Evolutionary conservation across 1,284 basidiomycete genomes (phyloP), one percentile per base, ranked within the genome.

Genomic region (Xerocomus minutiporus): DNA sequence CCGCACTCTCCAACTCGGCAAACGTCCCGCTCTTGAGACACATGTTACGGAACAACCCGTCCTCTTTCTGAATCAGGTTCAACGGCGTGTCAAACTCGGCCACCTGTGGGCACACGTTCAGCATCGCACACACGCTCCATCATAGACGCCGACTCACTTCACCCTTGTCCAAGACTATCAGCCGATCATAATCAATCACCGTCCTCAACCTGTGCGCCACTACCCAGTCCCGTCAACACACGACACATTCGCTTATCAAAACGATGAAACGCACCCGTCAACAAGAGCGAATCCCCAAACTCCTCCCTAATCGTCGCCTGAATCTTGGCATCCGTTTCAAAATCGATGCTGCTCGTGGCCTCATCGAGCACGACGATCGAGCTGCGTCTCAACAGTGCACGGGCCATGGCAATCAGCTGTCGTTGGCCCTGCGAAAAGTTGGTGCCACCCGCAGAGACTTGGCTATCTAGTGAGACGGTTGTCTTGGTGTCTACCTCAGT

Each of bases 1-100:
- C 86, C 8, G 75, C 75, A 12, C 73, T 73, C 68, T 86, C 82
- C 50, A 91, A 76, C 60, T 91, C 88, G 6, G 74, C 66, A 61
- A 82, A 91, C 43, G 82, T 83, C 25, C 91, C 91, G 52, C 87
- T 92, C 71, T 90, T 88, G 58, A 91, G 69, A 60, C 91, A 93
- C 82, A 94, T 87, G 29, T 72, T 78, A 59, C 87, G 79, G 71
- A 93, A 93, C 15, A 88, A 78, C 0, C 90, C 86, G 41, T 77
- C 78, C 48, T 88, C 81, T 59, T 85, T 88, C 44, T 79, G 76
- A 17, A 94, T 83, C 58, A 94, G 71, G 50, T 82, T 84, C 67
- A 79, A 77, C 0, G 93, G 93, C 0, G 90, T 91, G 65, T 93
- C 93, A 57, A 88, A 88, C 68, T 96, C 93, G 8, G 75, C 82